These are phyloP conservation scores for Magnolia changhungtana DNA, from an alignment of 164 flowering plant genomes.

Conservation along the genomic window DNA sequence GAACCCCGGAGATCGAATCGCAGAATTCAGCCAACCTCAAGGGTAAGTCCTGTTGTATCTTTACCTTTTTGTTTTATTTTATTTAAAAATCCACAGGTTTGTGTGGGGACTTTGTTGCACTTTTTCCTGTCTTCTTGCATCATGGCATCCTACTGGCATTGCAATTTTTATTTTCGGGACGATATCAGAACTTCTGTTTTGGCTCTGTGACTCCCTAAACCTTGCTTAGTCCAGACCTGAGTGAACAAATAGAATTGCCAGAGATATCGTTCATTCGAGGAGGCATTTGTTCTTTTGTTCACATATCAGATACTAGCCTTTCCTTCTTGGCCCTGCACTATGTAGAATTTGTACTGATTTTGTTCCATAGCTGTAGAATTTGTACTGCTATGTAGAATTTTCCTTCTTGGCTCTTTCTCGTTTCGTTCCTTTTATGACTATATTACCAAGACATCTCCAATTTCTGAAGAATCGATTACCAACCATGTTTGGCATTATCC, in stretches of 20 bases:
- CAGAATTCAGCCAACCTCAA: slow-evolving; percentile 92
- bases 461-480: too few species aligned
- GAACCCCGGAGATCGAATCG: slow-evolving; percentile 93
- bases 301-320: neutral
- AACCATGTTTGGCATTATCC: too few species aligned
- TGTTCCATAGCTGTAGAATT: neutral
- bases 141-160: neutral
- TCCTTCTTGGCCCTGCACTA: neutral
- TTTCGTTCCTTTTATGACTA: too few species aligned
- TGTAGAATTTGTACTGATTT: neutral
- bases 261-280: neutral
- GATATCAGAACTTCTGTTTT: neutral
- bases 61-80: neutral
- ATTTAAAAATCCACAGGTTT: neutral
- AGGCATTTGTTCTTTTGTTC: neutral
- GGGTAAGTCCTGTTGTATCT: slow-evolving; percentile 44
- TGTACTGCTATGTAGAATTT: too few species aligned
- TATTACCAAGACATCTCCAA: too few species aligned
- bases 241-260: too few species aligned
- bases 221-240: neutral
- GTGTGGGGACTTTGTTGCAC: neutral
- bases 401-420: too few species aligned
- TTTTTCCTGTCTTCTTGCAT: neutral
- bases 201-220: neutral
- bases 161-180: neutral